Evolutionary conservation across 768 basidiomycete species (phyloP).

Genomic region (Tricholoma furcatifolium): DNA sequence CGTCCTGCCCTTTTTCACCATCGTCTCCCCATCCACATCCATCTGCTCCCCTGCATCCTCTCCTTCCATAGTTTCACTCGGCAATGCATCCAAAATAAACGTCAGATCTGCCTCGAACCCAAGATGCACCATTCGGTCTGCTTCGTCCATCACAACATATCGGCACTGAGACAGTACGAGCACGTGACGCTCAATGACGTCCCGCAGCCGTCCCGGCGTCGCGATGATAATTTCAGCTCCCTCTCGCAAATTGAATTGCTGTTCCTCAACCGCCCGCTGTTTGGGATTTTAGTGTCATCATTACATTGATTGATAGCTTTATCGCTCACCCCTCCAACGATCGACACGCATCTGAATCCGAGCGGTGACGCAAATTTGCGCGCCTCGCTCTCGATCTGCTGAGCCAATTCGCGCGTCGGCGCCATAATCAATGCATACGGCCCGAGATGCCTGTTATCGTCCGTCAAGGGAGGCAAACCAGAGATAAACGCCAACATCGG

Average conservation of each 20-base stretch:
- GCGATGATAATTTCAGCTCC: constrained; percentile 99
- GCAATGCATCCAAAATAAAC: constrained; percentile 92
- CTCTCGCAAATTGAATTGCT: constrained; percentile 96
- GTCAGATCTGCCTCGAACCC: constrained; percentile 95
- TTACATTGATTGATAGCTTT: background rate
- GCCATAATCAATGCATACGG: constrained; percentile 93
- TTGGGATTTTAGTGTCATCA: constrained; percentile 9
- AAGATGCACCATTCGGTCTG: constrained; percentile 97
- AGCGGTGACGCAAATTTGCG: constrained; percentile 89
- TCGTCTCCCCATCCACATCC: constrained; percentile 72
- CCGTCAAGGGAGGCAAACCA: constrained; percentile 78
- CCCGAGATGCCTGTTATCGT: constrained; percentile 92
- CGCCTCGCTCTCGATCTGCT: constrained; percentile 94
- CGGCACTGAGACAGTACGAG: constrained; percentile 96
- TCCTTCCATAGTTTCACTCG: constrained; percentile 83
- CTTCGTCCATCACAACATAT: constrained; percentile 99
- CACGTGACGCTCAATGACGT: constrained; percentile 94
- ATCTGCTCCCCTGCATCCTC: constrained; percentile 74
- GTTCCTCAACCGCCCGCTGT: constrained; percentile 92
- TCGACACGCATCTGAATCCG: constrained; percentile 93
- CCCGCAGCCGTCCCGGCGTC: constrained; percentile 97
- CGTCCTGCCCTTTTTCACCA: constrained; percentile 74
- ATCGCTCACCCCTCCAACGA: constrained; percentile 87
- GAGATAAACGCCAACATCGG: constrained; percentile 97
- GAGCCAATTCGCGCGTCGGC: constrained; percentile 97